Conservation (phyloP, 768 basidiomycete genomes). For the Lentinus brumalis region DNA sequence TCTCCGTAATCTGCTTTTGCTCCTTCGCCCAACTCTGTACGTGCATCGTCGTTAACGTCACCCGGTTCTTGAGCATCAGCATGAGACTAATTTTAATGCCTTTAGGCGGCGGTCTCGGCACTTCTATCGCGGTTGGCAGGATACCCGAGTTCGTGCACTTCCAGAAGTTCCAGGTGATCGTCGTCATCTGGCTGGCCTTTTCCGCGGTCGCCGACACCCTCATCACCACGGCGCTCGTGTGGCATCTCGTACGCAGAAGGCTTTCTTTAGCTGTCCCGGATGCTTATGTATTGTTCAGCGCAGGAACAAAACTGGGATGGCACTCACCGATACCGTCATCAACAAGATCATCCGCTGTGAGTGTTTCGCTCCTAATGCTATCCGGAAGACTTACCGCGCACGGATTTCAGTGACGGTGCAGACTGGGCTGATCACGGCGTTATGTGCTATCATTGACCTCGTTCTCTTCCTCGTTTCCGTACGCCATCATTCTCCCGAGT, state of each 20-base stretch:
- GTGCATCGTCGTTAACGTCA: constrained; percentile 5
- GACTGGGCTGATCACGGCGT: constrained; percentile 38
- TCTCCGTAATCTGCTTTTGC: constrained; percentile 28
- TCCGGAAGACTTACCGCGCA: not conserved
- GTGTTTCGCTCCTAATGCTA: constrained; percentile 3
- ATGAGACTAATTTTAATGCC: not conserved
- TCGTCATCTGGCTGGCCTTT: constrained; percentile 45
- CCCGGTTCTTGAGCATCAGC: too few relatives aligned
- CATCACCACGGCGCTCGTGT: constrained; percentile 46
- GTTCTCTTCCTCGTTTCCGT: constrained; percentile 35
- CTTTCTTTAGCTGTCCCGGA: not conserved
- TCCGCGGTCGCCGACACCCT: constrained; percentile 43
- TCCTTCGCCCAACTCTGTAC: constrained; percentile 32
- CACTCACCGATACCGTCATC: constrained; percentile 42
- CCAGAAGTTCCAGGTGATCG: constrained; percentile 34
- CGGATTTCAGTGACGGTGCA: constrained; percentile 37
- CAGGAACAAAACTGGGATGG: constrained; percentile 45
- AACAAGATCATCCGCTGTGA: constrained; percentile 44
- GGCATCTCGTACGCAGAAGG: constrained; percentile 41
- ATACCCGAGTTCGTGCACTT: constrained; percentile 37
- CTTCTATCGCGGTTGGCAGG: constrained; percentile 34
- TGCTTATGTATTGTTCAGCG: constrained; percentile 28
- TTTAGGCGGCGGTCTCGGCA: constrained; percentile 39
- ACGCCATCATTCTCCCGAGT: not conserved
- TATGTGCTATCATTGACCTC: constrained; percentile 31